Base-by-base conservation (phyloP, 73 alveolate genomes). In the Paraurostyla sp. region DNA sequence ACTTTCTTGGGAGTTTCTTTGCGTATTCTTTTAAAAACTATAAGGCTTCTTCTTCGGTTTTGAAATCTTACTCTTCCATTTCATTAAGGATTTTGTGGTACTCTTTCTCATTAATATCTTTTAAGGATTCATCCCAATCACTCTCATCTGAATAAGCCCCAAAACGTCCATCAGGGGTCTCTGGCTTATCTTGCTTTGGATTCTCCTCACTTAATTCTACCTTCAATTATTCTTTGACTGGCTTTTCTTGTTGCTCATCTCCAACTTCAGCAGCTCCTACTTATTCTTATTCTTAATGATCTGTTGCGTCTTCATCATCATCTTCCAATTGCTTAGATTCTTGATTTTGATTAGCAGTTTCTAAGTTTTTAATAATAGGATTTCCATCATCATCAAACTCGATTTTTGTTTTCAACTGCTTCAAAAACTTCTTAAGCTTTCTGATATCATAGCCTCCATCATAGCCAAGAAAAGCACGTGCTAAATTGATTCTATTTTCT, bases 391-490 rank as follows among this genome's bases (percentile, higher is more conserved):
- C 69, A 13, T 52, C 33, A 13, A 18, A 52, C 69, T 52, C 69
- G 4, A 13, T 35, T 13, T 9, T 52, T 52, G 11, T 4, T 52
- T 52, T 4, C 23, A 9, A 25, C 30, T 78, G 45, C 50, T 51
- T 78, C n/a, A 78, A 40, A 63, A 78, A 51, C 32, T 54, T 54
- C 78, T 78, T 78, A 49, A 78, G 60, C 23, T 78, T 36, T 50
- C 89, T 50, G 13, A 78, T 36, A 41, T 59, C 27, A 54, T 51
- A 78, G n/a, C 89, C 89, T 3, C 78, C 78, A 15, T 78, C 71
- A 6, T 54, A 23, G 30, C 80, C 76, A 3, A 51, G 23, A 60
- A 78, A 78, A 4, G 69, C 65, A 9, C 89, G 78, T 3, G 76
- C 78, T 15, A 78, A 20, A 27, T 78, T 51, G 30, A 78, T 78